phyloP scores from a whole-genome alignment of 1,284 basidiomycete genomes.

The Tilletia walkeri region DNA sequence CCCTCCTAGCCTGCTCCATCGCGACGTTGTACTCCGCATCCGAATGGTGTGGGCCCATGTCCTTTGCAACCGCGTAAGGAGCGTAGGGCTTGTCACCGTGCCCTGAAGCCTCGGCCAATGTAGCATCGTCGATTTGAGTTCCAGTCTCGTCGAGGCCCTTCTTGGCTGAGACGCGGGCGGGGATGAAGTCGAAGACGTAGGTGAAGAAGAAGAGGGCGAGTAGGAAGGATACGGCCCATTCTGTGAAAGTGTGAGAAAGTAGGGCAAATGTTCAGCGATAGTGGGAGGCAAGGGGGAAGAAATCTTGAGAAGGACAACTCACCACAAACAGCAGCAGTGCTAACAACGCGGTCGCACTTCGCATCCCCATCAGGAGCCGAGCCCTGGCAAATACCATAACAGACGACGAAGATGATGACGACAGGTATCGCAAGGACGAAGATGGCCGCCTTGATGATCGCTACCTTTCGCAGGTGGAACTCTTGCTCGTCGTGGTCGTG shows the following conservation, averaged over 20 bases:
- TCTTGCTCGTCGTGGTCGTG: slow-evolving; percentile 58
- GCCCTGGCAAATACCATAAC: slow-evolving; percentile 54
- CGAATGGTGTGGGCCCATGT: not conserved
- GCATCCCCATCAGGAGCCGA: slow-evolving; percentile 32
- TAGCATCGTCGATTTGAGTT: slow-evolving; percentile 11
- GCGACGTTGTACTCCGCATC: slow-evolving; percentile 3
- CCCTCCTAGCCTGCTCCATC: slow-evolving; percentile 1
- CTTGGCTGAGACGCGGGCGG: not conserved
- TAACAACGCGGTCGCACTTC: slow-evolving; percentile 58
- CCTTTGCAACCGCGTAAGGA: not conserved
- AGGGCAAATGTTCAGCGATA: not conserved
- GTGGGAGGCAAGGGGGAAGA: not conserved
- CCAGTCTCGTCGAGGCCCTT: slow-evolving; percentile 1
- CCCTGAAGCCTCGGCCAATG: not conserved
- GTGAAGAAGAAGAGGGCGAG: slow-evolving; percentile 56
- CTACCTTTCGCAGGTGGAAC: slow-evolving; percentile 33
- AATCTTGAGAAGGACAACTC: not conserved
- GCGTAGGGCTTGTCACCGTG: not conserved
- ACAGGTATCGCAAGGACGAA: slow-evolving; percentile 57
- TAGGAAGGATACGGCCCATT: slow-evolving; percentile 55
- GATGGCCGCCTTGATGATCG: slow-evolving; percentile 57
- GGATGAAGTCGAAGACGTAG: slow-evolving; percentile 53
- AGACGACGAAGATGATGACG: slow-evolving; percentile 59
- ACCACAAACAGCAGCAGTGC: slow-evolving; percentile 56
- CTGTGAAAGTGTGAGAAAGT: not conserved